Evolutionary conservation across 140 eudicot species (phyloP).

Genomic region (Artemisia princeps): DNA sequence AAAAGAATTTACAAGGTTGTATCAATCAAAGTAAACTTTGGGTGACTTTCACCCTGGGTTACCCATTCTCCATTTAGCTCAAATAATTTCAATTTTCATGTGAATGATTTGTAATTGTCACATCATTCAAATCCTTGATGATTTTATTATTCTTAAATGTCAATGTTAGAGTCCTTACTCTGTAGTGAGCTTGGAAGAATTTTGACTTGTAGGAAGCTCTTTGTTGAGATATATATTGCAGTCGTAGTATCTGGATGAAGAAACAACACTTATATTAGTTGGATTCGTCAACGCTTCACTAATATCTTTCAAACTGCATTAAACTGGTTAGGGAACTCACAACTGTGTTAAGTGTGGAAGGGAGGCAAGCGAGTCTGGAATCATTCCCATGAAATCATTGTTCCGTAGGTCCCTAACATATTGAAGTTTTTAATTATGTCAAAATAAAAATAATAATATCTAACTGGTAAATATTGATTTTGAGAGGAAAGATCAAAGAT

Average conservation of each 20-base stretch:
- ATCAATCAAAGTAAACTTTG: too few species aligned
- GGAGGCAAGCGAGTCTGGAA: constrained; percentile 41
- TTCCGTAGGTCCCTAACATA: constrained; percentile 60
- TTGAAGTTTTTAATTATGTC: constrained; percentile 15
- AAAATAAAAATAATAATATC: constrained; percentile 9
- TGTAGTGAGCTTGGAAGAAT: constrained; percentile 48
- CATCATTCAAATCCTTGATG: neutral
- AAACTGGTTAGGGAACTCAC: constrained; percentile 40
- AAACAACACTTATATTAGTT: constrained; percentile 10
- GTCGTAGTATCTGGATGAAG: constrained; percentile 50
- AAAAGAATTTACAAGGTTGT: too few species aligned
- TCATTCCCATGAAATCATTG: constrained; percentile 58
- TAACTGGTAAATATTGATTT: constrained; percentile 16
- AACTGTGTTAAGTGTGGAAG: constrained; percentile 46
- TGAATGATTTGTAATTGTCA: too few species aligned
- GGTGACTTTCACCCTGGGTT: too few species aligned
- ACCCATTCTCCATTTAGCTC: too few species aligned
- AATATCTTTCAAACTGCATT: neutral
- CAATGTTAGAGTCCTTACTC: constrained; percentile 41
- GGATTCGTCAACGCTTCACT: neutral
- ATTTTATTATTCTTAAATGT: neutral
- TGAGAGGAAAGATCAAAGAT: constrained; percentile 28
- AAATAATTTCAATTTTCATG: too few species aligned
- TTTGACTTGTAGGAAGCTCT: constrained; percentile 39
- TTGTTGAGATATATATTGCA: constrained; percentile 50